Evolutionary conservation across 352 stramenopile genomes (phyloP).

Genomic region (Pythium diclinum): DNA sequence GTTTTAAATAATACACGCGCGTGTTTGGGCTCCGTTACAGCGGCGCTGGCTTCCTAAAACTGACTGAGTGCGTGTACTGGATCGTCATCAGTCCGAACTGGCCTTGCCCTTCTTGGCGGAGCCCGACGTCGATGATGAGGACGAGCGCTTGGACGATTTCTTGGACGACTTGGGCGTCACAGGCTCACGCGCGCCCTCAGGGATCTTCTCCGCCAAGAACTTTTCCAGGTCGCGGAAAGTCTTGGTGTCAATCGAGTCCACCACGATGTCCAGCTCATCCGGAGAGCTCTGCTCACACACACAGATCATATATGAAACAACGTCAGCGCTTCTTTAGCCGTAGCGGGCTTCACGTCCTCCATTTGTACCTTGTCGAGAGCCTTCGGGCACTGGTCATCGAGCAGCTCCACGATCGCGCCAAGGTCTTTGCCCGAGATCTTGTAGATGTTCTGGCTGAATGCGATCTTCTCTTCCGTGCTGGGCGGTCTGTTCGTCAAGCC

Average conservation of each 20-base stretch:
- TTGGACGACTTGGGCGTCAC: conserved; percentile 63
- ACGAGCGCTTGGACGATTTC: conserved; percentile 33
- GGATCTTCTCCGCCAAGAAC: conserved; percentile 72
- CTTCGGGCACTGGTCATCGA: conserved; percentile 85
- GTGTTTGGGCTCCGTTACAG: conserved; percentile 5
- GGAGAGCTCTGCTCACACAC: conserved; percentile 47
- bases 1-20: conserved; percentile 15
- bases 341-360: neutral
- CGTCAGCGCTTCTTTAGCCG: neutral
- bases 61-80: neutral
- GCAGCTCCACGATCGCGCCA: conserved; percentile 65
- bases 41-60: neutral
- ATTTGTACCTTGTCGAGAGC: conserved; percentile 68
- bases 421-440: conserved; percentile 77
- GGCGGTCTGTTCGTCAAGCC: conserved; percentile 41
- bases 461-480: conserved; percentile 76
- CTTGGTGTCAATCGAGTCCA: conserved; percentile 86
- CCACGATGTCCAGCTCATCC: conserved; percentile 86
- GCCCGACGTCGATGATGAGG: conserved; percentile 14
- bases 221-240: conserved; percentile 86
- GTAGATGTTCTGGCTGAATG: conserved; percentile 90
- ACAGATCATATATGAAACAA: neutral
- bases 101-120: conserved; percentile 70
- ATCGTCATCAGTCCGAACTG: conserved; percentile 1
- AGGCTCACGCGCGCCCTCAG: conserved; percentile 58